Base-by-base conservation (phyloP, 2,329 filamentous ascomycete genomes). In the Graphilbum sp. region DNA sequence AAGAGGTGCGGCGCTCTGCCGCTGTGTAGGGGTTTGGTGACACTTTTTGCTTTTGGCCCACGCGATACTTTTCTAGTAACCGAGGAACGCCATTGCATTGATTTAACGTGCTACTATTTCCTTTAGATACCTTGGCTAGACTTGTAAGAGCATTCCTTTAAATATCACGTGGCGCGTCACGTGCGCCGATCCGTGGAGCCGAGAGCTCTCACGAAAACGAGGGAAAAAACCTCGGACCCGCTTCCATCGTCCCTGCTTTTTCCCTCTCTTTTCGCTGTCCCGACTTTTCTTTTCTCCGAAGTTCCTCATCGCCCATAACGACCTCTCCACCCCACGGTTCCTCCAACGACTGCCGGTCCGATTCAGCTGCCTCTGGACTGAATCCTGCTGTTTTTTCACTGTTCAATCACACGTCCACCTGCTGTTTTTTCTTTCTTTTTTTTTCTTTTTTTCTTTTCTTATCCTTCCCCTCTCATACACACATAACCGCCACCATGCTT, bases 401-500 rank as follows among this genome's bases (percentile, higher is more conserved):
- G n/a, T n/a, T n/a, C n/a, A n/a, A n/a, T 41, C 37, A 37, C 30
- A 20, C 32, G 24, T 30, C 21, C 34, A 13, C 36, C 19, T 29
- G 12, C n/a, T 31, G 12, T 36, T 41, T 41, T 36, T 36, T 25
- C 23, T 12, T n/a, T 27, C 27, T 34, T 27, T 36, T 18, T 29
- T 36, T 27, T 29, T 36, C 24, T 18, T 32, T 29, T 30, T 24
- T 19, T 29, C 29, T 17, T 35, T 37, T 25, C n/a, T 25, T 13
- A 48, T 55, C 55, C 52, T 49, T 47, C 48, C n/a, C n/a, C n/a
- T n/a, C n/a, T n/a, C n/a, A n/a, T n/a, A n/a, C n/a, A n/a, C 21
- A 24, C 54, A 29, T n/a, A 12, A 29, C 27, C 27, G 59, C 47
- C 61, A 72, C 60, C 52, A 74, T 74, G 69, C 60, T 73, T 59